Conservation (phyloP, 2,329 filamentous ascomycete genomes). For the Nakataea oryzae region DNA sequence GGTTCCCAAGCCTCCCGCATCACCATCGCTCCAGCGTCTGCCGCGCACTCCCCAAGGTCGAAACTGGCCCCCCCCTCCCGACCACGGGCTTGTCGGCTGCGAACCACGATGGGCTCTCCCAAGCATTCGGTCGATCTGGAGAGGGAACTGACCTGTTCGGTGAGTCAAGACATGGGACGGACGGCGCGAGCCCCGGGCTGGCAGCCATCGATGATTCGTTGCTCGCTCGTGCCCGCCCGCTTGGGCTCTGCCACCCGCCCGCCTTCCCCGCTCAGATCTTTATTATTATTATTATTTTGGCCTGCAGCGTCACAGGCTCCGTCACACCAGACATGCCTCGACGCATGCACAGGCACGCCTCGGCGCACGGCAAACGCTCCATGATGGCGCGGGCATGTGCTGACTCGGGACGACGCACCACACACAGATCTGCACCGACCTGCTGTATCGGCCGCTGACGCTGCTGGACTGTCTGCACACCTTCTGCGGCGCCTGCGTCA, state of each 20-base stretch:
- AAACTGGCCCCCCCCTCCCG: not conserved
- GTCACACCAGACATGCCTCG: not conserved
- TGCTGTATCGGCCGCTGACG: conserved; percentile 83
- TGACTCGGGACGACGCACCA: not conserved
- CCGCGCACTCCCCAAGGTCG: not conserved
- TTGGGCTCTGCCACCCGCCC: not conserved
- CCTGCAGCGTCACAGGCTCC: not conserved
- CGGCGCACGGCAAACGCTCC: conserved; percentile 4
- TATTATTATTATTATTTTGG: conserved; percentile 5
- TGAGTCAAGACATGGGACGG: conserved; percentile 36
- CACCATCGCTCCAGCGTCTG: not conserved
- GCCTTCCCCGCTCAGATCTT: not conserved
- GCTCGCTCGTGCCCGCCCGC: too few species aligned
- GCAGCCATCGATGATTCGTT: not conserved
- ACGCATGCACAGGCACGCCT: not conserved
- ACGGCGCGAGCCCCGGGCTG: not conserved
- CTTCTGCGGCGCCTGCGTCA: conserved; percentile 89
- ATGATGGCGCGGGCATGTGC: not conserved
- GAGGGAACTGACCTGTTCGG: conserved; percentile 90
- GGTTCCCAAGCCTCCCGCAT: not conserved
- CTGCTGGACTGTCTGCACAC: conserved; percentile 91
- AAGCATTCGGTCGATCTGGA: conserved; percentile 61
- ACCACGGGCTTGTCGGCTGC: not conserved
- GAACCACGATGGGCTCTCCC: conserved; percentile 33
- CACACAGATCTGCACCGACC: conserved; percentile 90